These are phyloP conservation scores for Lasiodiplodia sp. DNA, from an alignment of 2,329 filamentous ascomycete species.

Conservation along the genomic window DNA sequence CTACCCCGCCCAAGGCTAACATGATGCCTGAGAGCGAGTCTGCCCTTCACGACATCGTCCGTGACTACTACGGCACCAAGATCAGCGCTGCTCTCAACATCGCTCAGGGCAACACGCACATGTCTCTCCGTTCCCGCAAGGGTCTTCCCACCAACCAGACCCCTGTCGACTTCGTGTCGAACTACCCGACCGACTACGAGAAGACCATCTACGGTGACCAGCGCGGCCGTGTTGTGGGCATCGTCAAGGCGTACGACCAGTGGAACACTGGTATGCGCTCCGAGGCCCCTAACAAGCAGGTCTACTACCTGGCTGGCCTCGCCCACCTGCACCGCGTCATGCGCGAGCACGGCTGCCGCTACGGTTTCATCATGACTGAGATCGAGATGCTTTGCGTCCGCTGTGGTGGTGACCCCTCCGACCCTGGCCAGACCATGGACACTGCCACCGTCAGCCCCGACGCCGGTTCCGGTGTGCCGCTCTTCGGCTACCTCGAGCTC, in stretches of 20 bases:
- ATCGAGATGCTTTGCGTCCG: conserved; percentile 93
- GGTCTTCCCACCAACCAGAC: conserved; percentile 52
- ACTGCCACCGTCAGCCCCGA: conserved; percentile 47
- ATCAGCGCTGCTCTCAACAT: conserved; percentile 84
- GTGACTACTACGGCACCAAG: conserved; percentile 81
- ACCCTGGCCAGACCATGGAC: conserved; percentile 15
- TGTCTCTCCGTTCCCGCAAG: conserved; percentile 60
- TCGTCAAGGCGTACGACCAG: conserved; percentile 90
- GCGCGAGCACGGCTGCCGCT: conserved; percentile 91
- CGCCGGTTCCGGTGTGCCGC: conserved; percentile 64
- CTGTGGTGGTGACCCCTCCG: conserved; percentile 62
- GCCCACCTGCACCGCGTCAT: conserved; percentile 88
- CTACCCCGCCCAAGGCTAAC: conserved; percentile 60
- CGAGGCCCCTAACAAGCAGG: conserved; percentile 82
- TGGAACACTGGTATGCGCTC: conserved; percentile 93
- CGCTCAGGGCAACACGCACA: conserved; percentile 72
- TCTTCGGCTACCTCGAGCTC: conserved; percentile 90
- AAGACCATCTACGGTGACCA: conserved; percentile 56
- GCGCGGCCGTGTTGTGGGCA: conserved; percentile 73
- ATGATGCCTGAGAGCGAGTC: conserved; percentile 80
- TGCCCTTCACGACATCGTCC: conserved; percentile 77
- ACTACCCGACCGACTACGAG: conserved; percentile 62
- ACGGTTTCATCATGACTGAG: conserved; percentile 95
- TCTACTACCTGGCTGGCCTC: conserved; percentile 87
- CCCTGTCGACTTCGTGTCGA: conserved; percentile 68